Percentiles rank a stretch among this genome's conserved stretches.
Evolutionary conservation across 176 grass and related monocot genomes (phyloP).

Genomic region (Oryza officinalis): DNA sequence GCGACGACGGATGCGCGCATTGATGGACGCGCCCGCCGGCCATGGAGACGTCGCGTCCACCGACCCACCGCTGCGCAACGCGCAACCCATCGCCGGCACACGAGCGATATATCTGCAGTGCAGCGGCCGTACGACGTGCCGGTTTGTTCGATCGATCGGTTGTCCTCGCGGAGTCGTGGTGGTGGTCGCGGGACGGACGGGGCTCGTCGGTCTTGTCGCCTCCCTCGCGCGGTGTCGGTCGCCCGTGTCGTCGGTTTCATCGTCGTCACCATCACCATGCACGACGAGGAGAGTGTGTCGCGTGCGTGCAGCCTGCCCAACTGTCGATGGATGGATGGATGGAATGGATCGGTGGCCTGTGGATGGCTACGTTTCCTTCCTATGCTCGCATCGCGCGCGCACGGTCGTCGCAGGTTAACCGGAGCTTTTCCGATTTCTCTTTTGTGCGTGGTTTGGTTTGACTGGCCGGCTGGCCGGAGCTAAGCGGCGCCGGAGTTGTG

Average conservation of each 20-base stretch:
- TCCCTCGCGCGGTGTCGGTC: background rate
- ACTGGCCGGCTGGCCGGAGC: too few relatives aligned
- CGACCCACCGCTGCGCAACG: constrained; percentile 11
- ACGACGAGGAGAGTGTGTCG: too few relatives aligned
- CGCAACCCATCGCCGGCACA: background rate
- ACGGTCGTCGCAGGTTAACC: background rate
- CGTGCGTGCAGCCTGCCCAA: background rate
- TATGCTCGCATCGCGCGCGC: too few relatives aligned
- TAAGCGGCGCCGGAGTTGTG: too few relatives aligned
- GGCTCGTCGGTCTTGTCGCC: too few relatives aligned
- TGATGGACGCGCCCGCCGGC: background rate
- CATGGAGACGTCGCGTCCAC: constrained; percentile 38
- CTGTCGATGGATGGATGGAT: background rate
- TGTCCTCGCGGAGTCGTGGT: too few relatives aligned
- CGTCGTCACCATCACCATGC: background rate
- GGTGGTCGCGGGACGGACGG: too few relatives aligned
- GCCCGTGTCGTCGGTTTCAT: too few relatives aligned
- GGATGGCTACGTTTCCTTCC: background rate
- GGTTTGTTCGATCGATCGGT: too few relatives aligned
- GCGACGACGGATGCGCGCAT: background rate
- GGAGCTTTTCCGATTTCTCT: too few relatives aligned
- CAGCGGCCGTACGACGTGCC: too few relatives aligned
- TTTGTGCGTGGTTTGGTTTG: background rate
- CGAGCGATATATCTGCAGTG: too few relatives aligned
- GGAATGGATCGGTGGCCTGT: background rate